Evolutionary conservation across 371 early-diverging fungal genomes (phyloP), one percentile per base, ranked within the genome.

Genomic region (Ordospora pajunii): DNA sequence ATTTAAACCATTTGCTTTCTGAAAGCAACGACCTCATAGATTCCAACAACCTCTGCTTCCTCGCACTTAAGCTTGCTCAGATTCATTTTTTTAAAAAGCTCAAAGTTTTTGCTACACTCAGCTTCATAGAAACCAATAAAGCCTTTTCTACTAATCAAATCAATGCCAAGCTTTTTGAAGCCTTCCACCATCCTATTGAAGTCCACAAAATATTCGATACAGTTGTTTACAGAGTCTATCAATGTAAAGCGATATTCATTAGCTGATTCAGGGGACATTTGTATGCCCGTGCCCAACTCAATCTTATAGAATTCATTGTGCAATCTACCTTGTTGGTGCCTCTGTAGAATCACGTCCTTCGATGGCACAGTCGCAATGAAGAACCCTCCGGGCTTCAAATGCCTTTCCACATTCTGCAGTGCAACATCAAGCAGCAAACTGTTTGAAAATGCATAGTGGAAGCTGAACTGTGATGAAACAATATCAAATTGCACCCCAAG

Each of bases 351-450:
- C 87, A 90, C 90, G 73, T 93, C 87, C 62, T 91, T 90, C 79
- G 94, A 90, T 0, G 97, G 95, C 48, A 95, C 90, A 0, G 96
- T 97, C 48, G 93, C 91, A 72, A 97, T 88, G 73, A 95, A 92
- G 37, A 84, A 76, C 0, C 97, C 97, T 12, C 92, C 93, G 2
- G 86, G 71, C n/a, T 86, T 86, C 78, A 97, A 82, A 44, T 89
- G 87, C 1, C 82, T 72, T 0, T 90, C 80, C 5, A 96, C 90
- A 81, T 96, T 96, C 52, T 87, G 81, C 43, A 96, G 80, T 85
- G 91, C 90, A 70, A 84, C 88, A 22, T 91, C 86, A 0, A 91
- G 90, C 76, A 89, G 89, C 10, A 80, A 76, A 82, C 94, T 92
- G 2, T 87, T 87, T 76, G 91, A 90, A 81, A 96, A 98, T 0